These are phyloP conservation scores for Ogataea nitratoaversa DNA, from an alignment of 805 yeast species.

Conservation along the genomic window DNA sequence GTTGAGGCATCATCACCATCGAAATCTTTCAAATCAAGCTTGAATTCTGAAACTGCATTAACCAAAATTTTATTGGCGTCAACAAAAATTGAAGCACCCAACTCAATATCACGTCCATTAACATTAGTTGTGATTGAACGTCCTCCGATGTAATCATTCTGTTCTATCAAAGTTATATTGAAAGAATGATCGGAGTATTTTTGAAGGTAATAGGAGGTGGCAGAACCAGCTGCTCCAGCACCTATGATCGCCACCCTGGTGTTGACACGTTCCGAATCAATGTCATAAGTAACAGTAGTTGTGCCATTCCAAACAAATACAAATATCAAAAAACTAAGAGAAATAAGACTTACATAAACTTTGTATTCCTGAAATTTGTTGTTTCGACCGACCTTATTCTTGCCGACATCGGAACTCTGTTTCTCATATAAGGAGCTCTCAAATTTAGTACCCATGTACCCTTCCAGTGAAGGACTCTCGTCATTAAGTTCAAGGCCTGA, in stretches of 20 bases:
- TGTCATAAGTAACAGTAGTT: no score
- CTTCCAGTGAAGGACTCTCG: no score
- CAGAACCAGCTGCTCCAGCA: constrained; percentile 50
- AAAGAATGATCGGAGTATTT: constrained; percentile 31
- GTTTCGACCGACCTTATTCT: no score
- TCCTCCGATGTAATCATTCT: constrained; percentile 40
- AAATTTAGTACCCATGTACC: no score
- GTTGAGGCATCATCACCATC: constrained; percentile 12
- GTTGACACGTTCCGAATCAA: not conserved
- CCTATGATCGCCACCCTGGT: constrained; percentile 39
- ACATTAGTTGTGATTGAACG: constrained; percentile 37
- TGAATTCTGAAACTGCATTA: constrained; percentile 35
- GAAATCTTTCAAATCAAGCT: constrained; percentile 20
- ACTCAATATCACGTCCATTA: constrained; percentile 28
- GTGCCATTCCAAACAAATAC: no score
- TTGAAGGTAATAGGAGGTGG: constrained; percentile 43
- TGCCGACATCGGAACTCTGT: no score
- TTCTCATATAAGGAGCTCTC: no score
- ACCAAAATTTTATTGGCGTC: constrained; percentile 34
- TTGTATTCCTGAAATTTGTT: no score
- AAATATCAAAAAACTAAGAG: no score
- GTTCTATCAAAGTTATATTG: constrained; percentile 41
- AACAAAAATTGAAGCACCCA: constrained; percentile 46
- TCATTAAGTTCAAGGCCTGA: no score
- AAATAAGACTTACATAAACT: no score